Evolutionary conservation across 441 rosid genomes (phyloP).

Genomic region (Arabidopsis hybrid): DNA sequence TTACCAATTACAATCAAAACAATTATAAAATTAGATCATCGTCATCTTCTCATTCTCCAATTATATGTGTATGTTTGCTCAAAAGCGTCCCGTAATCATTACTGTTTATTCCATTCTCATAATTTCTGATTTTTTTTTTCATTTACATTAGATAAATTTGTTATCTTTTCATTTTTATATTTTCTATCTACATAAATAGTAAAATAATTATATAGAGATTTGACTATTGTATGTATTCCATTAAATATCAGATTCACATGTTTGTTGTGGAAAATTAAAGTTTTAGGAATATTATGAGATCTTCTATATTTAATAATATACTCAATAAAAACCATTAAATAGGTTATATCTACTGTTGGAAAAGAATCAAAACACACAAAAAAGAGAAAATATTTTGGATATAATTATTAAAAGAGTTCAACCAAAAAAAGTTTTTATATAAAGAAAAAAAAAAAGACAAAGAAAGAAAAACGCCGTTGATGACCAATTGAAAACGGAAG

Average conservation of each 20-base stretch:
- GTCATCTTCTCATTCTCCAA: constrained; percentile 41
- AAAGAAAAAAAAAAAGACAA: neutral
- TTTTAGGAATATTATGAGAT: constrained; percentile 9
- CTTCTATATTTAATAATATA: constrained; percentile 23
- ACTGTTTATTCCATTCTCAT: constrained; percentile 25
- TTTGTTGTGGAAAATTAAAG: constrained; percentile 9
- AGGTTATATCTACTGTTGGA: neutral
- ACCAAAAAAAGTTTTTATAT: neutral
- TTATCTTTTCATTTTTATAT: constrained; percentile 13
- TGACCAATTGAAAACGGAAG: constrained; percentile 46
- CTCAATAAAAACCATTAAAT: neutral
- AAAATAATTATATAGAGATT: neutral
- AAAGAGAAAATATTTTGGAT: constrained; percentile 12
- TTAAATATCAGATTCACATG: constrained; percentile 31
- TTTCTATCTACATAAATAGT: neutral
- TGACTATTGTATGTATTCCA: constrained; percentile 3
- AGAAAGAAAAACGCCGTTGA: constrained; percentile 41
- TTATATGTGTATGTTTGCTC: constrained; percentile 25
- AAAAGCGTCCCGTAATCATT: constrained; percentile 39
- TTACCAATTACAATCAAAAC: constrained; percentile 9
- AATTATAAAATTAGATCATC: constrained; percentile 19
- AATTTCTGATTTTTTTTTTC: neutral
- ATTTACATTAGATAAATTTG: neutral
- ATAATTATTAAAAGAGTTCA: constrained; percentile 10
- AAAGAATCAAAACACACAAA: neutral